Evolutionary conservation across 345 rosid genomes (phyloP).

Genomic region (Ceriops zippeliana): DNA sequence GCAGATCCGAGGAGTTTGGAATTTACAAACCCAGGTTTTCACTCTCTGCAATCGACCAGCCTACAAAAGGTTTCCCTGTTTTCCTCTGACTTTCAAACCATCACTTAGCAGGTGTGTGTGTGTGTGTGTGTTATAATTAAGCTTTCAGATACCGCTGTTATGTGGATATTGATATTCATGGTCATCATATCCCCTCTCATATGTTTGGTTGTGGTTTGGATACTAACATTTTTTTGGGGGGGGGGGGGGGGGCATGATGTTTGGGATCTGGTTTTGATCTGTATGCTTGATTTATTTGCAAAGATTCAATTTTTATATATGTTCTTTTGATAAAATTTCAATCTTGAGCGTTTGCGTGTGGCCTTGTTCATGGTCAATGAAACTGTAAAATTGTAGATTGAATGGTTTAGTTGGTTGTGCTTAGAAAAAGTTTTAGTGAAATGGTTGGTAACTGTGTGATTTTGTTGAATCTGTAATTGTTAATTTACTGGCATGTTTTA

Average conservation of each 20-base stretch:
- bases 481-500: too few species aligned
- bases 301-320: constrained; percentile 4
- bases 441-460: too few species aligned
- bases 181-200: background rate
- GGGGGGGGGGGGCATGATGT: background rate
- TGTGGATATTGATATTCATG: background rate
- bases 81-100: constrained; percentile 8
- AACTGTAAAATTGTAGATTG: background rate
- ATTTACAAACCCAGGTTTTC: constrained; percentile 25
- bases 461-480: too few species aligned
- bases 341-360: background rate
- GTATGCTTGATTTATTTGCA: background rate
- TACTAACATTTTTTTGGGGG: background rate
- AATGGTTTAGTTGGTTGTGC: too few species aligned
- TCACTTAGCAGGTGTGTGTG: constrained; percentile 22
- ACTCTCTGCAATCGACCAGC: constrained; percentile 10
- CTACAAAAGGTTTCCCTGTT: background rate
- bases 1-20: constrained; percentile 92
- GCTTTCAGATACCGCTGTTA: background rate
- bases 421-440: too few species aligned
- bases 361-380: background rate
- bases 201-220: background rate
- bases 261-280: constrained; percentile 31
- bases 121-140: background rate
- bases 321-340: background rate